These are phyloP conservation scores for Teunomyces tritomae DNA, from an alignment of 805 yeast species.

Conservation along the genomic window DNA sequence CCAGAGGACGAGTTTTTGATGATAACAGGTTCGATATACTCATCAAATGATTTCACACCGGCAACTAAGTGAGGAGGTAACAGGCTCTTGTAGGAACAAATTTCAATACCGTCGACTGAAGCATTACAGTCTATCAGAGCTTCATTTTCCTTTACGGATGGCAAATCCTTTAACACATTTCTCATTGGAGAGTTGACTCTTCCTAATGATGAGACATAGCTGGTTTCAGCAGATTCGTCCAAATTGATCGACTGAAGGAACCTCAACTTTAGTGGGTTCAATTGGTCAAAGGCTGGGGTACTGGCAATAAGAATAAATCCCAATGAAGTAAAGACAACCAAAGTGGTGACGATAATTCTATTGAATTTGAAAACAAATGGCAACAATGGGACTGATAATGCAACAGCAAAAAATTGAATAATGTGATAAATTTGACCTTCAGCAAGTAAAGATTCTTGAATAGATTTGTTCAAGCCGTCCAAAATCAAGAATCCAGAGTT, in stretches of 20 bases:
- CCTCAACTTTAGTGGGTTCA: constrained; percentile 68
- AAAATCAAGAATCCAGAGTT: constrained; percentile 54
- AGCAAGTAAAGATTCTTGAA: constrained; percentile 58
- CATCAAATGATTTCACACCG: constrained; percentile 31
- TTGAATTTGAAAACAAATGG: constrained; percentile 73
- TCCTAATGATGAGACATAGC: constrained; percentile 49
- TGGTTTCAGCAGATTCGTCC: constrained; percentile 19
- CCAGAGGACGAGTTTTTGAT: constrained; percentile 47
- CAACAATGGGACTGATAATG: constrained; percentile 47
- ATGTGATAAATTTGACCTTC: constrained; percentile 34
- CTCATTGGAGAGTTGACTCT: constrained; percentile 46
- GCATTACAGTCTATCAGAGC: constrained; percentile 32
- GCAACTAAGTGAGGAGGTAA: constrained; percentile 42
- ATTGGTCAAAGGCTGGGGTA: constrained; percentile 56
- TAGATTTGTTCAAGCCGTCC: constrained; percentile 66
- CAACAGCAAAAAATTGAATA: constrained; percentile 26
- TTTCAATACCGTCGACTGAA: constrained; percentile 46
- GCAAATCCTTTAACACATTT: constrained; percentile 55
- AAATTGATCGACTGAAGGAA: constrained; percentile 63
- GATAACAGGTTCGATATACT: constrained; percentile 51
- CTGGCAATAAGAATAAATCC: constrained; percentile 32
- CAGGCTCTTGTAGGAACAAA: constrained; percentile 51
- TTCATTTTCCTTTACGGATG: constrained; percentile 49
- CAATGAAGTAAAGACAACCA: constrained; percentile 31
- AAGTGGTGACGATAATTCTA: constrained; percentile 41